These are phyloP conservation scores for Berkeleyomyces rouxiae DNA, from an alignment of 2,329 filamentous ascomycete species.

Conservation along the genomic window DNA sequence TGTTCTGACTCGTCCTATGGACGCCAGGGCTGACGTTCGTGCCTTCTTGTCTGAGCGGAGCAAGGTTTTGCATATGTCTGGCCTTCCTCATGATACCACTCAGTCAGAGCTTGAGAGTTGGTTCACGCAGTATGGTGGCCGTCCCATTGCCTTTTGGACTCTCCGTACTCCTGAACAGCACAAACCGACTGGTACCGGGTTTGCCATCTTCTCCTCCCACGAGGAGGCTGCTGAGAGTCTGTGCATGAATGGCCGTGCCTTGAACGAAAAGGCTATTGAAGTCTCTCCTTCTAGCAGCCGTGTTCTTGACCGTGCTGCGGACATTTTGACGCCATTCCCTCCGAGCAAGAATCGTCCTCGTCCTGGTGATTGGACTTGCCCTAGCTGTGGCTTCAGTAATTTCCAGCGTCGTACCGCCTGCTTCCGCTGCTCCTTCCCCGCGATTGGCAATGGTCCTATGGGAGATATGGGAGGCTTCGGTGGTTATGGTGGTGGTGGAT, in stretches of 20 bases:
- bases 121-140: conserved; percentile 97
- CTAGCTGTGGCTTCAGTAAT: conserved; percentile 96
- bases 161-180: conserved; percentile 94
- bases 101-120: conserved; percentile 98
- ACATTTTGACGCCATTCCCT: conserved; percentile 92
- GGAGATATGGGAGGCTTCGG: conserved; percentile 34
- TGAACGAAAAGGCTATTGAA: conserved; percentile 98
- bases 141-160: conserved; percentile 98
- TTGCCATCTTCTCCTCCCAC: conserved; percentile 96
- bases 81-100: conserved; percentile 90
- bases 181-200: conserved; percentile 96
- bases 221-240: conserved; percentile 97
- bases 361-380: conserved; percentile 97
- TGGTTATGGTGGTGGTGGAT: conserved; percentile 49
- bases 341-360: conserved; percentile 96
- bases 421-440: conserved; percentile 98
- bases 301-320: conserved; percentile 84
- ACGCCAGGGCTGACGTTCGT: conserved; percentile 87
- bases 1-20: conserved; percentile 87
- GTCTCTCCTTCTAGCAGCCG: conserved; percentile 95
- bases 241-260: conserved; percentile 95
- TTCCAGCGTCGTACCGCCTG: conserved; percentile 97
- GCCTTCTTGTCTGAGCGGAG: conserved; percentile 92
- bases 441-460: conserved; percentile 60
- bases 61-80: conserved; percentile 97